Evolutionary conservation across 202 grass and related monocot genomes (phyloP).

Genomic region (Dendrocalamus latiflorus): DNA sequence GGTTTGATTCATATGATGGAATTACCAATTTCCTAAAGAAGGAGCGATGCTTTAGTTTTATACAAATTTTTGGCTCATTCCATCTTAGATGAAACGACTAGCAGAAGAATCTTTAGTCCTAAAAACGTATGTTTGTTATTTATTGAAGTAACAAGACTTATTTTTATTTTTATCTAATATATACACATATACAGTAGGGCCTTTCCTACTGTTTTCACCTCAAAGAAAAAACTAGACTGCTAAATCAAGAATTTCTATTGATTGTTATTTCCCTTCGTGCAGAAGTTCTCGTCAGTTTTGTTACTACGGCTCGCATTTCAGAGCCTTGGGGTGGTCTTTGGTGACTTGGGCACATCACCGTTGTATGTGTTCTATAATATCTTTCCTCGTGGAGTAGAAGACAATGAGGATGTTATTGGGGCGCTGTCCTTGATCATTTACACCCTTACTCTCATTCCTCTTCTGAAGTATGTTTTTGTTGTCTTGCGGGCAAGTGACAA

Average conservation of each 20-base stretch:
- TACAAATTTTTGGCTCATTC: not conserved
- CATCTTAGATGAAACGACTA: not conserved
- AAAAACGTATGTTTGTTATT: not conserved
- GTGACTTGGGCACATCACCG: conserved; percentile 85
- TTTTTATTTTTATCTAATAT: too few species aligned
- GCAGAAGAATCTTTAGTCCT: not conserved
- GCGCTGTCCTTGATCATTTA: conserved; percentile 98
- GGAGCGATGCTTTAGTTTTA: not conserved
- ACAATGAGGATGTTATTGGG: conserved; percentile 78
- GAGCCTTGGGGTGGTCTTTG: too few species aligned
- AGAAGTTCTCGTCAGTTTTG: conserved; percentile 81
- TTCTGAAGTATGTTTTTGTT: conserved; percentile 90
- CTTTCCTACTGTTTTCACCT: too few species aligned
- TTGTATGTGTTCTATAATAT: conserved; percentile 91
- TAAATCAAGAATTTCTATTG: conserved; percentile 21
- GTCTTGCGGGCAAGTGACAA: conserved; percentile 88
- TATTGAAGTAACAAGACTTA: too few species aligned
- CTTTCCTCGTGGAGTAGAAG: conserved; percentile 69
- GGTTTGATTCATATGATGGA: not conserved
- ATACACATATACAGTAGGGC: too few species aligned
- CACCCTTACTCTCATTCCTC: conserved; percentile 86
- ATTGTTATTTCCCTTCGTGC: conserved; percentile 31
- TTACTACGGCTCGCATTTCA: too few species aligned
- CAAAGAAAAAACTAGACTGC: not conserved
- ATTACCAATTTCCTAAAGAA: not conserved